A percentile compares a stretch with the other conserved stretches of the same genome.
These are phyloP conservation scores for Diatrype stigma DNA, from an alignment of 2,329 filamentous ascomycete genomes.

Conservation along the genomic window DNA sequence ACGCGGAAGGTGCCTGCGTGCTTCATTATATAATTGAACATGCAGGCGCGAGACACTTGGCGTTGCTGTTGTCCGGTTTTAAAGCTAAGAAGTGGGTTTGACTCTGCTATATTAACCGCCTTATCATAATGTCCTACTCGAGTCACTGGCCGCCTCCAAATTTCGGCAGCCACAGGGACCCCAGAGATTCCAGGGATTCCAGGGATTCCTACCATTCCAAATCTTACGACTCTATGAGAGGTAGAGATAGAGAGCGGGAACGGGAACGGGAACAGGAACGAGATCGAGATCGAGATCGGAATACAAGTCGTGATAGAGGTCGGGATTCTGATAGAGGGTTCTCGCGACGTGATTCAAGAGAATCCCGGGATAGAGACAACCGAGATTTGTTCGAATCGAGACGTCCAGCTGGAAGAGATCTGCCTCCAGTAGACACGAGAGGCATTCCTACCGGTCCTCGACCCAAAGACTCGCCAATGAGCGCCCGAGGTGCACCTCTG, in stretches of 20 bases:
- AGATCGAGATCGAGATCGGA: constrained; percentile 10
- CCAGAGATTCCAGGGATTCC: not conserved
- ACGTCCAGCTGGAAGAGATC: not conserved
- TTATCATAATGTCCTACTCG: too few species aligned
- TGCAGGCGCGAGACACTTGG: not conserved
- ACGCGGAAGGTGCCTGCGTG: not conserved
- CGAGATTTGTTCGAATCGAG: constrained; percentile 1
- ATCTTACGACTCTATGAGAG: constrained; percentile 1
- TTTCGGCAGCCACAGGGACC: too few species aligned
- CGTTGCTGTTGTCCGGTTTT: not conserved
- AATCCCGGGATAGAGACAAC: constrained; percentile 2
- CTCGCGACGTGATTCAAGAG: constrained; percentile 2
- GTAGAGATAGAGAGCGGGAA: constrained; percentile 9
- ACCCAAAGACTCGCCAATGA: not conserved
- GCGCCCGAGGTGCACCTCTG: not conserved
- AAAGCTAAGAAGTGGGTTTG: not conserved
- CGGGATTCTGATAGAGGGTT: constrained; percentile 18
- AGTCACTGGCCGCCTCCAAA: too few species aligned
- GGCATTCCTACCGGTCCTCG: not conserved
- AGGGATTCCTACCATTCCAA: constrained; percentile 5
- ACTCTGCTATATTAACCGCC: too few species aligned
- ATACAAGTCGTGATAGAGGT: constrained; percentile 11
- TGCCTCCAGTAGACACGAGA: not conserved
- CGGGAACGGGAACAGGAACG: too few species aligned
- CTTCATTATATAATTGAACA: not conserved